These are phyloP conservation scores for Kluyveromyces lactis DNA, from an alignment of 805 yeast genomes.

Conservation along the genomic window DNA sequence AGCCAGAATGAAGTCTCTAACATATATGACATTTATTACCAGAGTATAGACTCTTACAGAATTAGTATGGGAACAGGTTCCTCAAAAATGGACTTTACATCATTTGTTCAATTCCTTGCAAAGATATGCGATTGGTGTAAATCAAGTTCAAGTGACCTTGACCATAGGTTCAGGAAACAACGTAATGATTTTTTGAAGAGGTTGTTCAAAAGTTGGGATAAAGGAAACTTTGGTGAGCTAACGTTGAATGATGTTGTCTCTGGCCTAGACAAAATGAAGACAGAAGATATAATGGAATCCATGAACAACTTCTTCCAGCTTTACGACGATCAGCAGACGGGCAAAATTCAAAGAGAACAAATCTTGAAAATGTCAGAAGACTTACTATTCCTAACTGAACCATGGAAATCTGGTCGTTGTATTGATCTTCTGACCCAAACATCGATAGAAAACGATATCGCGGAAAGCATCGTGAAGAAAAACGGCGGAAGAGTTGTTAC, in stretches of 20 bases:
- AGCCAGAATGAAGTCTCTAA: conserved; percentile 51
- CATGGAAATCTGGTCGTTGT: conserved; percentile 67
- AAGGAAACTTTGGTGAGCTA: conserved; percentile 44
- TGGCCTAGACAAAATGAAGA: conserved; percentile 64
- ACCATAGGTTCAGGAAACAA: conserved; percentile 23
- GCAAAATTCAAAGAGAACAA: conserved; percentile 65
- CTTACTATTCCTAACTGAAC: conserved; percentile 67
- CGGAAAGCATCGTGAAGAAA: conserved; percentile 44
- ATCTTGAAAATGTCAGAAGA: conserved; percentile 85
- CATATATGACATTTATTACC: conserved; percentile 78
- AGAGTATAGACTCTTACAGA: conserved; percentile 61
- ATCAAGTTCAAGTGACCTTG: conserved; percentile 30
- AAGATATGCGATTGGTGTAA: conserved; percentile 74
- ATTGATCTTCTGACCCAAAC: conserved; percentile 59
- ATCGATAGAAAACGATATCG: conserved; percentile 58
- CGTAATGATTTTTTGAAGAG: conserved; percentile 48
- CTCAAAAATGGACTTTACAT: conserved; percentile 65
- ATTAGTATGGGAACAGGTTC: conserved; percentile 43
- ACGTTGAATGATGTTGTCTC: conserved; percentile 59
- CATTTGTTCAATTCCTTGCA: conserved; percentile 66
- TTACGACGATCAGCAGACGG: conserved; percentile 54
- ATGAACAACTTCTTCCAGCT: conserved; percentile 73
- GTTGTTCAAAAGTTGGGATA: conserved; percentile 66
- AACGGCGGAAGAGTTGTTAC: conserved; percentile 24
- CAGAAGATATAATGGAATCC: conserved; percentile 67